Conservation (phyloP, 2,329 filamentous ascomycete species). For the Cercospora zeina region DNA sequence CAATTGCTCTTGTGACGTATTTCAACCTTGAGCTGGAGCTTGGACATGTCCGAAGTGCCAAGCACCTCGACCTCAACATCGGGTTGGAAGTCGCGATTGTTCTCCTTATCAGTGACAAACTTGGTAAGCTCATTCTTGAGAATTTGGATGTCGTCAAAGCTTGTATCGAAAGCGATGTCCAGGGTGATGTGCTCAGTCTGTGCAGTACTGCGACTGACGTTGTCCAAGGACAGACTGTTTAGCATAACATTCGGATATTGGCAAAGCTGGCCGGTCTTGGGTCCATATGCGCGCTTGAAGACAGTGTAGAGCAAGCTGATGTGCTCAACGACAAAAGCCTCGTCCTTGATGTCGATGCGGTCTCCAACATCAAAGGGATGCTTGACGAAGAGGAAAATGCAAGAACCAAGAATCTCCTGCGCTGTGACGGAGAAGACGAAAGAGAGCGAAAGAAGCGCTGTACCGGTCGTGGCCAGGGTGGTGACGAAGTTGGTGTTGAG, state of each 20-base stretch:
- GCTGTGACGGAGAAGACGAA: slow-evolving; percentile 92
- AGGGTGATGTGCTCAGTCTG: slow-evolving; percentile 85
- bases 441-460: slow-evolving; percentile 88
- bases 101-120: slow-evolving; percentile 81
- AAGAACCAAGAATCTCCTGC: slow-evolving; percentile 95
- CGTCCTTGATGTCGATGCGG: slow-evolving; percentile 72
- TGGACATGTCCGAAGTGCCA: slow-evolving; percentile 81
- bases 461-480: slow-evolving; percentile 85
- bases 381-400: slow-evolving; percentile 98
- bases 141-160: slow-evolving; percentile 84
- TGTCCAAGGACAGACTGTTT: slow-evolving; percentile 93
- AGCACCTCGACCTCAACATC: slow-evolving; percentile 77
- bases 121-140: slow-evolving; percentile 79
- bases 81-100: slow-evolving; percentile 85
- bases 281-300: slow-evolving; percentile 78
- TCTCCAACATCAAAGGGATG: slow-evolving; percentile 97
- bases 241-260: slow-evolving; percentile 89
- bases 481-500: slow-evolving; percentile 83
- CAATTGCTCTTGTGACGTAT: slow-evolving; percentile 77
- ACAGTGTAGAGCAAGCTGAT: slow-evolving; percentile 93
- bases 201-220: slow-evolving; percentile 83
- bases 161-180: slow-evolving; percentile 80
- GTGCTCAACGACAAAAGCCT: slow-evolving; percentile 80
- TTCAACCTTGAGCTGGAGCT: slow-evolving; percentile 77
- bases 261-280: slow-evolving; percentile 62